Evolutionary conservation across 805 yeast genomes (phyloP), one percentile per base, ranked within the genome.

Genomic region (Suhomyces pyralidae): DNA sequence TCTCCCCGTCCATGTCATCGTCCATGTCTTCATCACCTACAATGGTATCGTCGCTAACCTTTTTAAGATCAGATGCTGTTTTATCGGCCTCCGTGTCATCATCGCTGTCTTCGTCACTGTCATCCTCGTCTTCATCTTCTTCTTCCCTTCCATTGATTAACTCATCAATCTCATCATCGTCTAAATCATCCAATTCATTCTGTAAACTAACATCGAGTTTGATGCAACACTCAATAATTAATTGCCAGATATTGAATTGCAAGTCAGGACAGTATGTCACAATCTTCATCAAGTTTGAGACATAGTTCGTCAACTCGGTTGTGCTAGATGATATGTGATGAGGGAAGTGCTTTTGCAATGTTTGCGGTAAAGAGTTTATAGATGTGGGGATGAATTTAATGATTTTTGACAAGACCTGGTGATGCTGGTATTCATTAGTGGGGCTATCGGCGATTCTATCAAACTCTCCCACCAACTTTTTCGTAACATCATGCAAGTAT

Each of bases 171-270:
- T 71, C 74, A 34, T 74, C 79, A 58, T 88, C 94, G 64, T 88
- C 96, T 51, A 86, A 71, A 58, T 89, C 96, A 61, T 91, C 97
- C 53, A 90, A 71, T 60, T 88, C 94, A 63, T 89, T 90, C 62
- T 90, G 97, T 52, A 92, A 76, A 67, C 91, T 98, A 5, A 92
- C 97, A 69, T 93, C 99, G 46, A 94, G 76, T 58, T 89, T 88
- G 54, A 94, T 90, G 51, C 88, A 80, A 55, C 84, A 81, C 67
- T 93, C 97, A 40, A 91, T 74, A 14, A 92, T 77, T 53, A 89
- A 68, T 20, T 87, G 85, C 97, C 97, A 92, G 6, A 89, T 77
- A 46, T 82, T 82, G 57, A 80, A 80, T 59, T 85, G 83, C 57
- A 91, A 71, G 59, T 91, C 97, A 3, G 83, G 82, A 57, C 94